phyloP scores from a whole-genome alignment of 225 moss, liverwort and hornwort species.

The Physcomitrium patens region DNA sequence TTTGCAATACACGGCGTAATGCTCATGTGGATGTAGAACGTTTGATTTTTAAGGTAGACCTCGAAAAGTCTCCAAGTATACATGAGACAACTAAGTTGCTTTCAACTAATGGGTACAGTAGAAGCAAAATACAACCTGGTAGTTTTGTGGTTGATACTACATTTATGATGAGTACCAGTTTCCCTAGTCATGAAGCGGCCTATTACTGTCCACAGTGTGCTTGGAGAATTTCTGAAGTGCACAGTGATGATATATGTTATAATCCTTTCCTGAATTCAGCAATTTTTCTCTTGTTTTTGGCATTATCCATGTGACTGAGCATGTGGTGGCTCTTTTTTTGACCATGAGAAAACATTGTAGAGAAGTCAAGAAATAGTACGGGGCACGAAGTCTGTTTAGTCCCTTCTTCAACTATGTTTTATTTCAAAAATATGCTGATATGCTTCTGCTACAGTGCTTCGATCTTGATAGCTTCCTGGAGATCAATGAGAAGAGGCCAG shows the following conservation, averaged over 20 bases:
- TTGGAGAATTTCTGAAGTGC: background rate
- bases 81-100: background rate
- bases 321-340: conserved; percentile 10
- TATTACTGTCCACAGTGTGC: background rate
- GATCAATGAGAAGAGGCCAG: conserved; percentile 88
- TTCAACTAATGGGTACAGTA: background rate
- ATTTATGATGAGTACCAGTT: background rate
- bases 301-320: background rate
- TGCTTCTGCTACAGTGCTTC: conserved; percentile 70
- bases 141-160: background rate
- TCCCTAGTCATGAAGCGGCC: background rate
- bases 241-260: background rate
- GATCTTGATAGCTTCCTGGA: conserved; percentile 90
- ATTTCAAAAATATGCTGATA: background rate
- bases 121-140: background rate
- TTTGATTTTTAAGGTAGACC: background rate
- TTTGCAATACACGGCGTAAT: background rate
- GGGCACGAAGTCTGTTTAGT: conserved; percentile 8
- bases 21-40: background rate
- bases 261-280: background rate
- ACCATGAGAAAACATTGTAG: background rate
- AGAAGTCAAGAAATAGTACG: background rate
- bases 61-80: background rate
- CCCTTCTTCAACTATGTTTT: background rate
- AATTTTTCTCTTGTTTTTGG: background rate